Evolutionary conservation across 352 stramenopile genomes (phyloP).

Genomic region (Globisporangium nunn): DNA sequence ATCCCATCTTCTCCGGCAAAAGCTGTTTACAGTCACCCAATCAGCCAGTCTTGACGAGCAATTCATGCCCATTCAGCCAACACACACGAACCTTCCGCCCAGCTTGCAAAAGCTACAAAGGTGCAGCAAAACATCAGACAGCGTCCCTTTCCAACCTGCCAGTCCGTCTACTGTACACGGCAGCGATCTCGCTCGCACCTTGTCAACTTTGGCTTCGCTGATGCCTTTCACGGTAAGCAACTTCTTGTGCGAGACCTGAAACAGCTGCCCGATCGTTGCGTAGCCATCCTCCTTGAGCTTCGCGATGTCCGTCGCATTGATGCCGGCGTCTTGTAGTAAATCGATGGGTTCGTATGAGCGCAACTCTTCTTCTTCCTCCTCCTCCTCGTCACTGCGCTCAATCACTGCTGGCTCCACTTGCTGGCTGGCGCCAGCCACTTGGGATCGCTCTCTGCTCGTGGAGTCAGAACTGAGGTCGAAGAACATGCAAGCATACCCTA

Average conservation of each 20-base stretch:
- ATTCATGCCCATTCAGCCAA: neutral
- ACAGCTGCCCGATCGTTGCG: constrained; percentile 73
- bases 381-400: constrained; percentile 51
- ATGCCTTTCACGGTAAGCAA: constrained; percentile 83
- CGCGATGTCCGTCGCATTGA: constrained; percentile 67
- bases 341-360: constrained; percentile 71
- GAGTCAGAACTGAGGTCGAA: too few relatives aligned
- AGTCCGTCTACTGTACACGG: too few relatives aligned
- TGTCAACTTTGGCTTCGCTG: constrained; percentile 85
- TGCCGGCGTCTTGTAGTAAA: constrained; percentile 62
- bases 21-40: constrained; percentile 24
- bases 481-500: neutral
- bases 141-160: neutral
- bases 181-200: constrained; percentile 24
- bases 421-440: constrained; percentile 17
- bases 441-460: constrained; percentile 14
- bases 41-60: too few relatives aligned
- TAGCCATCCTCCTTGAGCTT: constrained; percentile 80
- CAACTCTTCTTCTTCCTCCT: constrained; percentile 48
- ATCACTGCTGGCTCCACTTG: constrained; percentile 17
- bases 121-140: neutral
- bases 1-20: constrained; percentile 64
- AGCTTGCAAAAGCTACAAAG: constrained; percentile 54
- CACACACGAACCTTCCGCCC: constrained; percentile 44
- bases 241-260: constrained; percentile 62